phyloP scores from a whole-genome alignment of 2,329 filamentous ascomycete genomes.

The Lachnellula suecica region DNA sequence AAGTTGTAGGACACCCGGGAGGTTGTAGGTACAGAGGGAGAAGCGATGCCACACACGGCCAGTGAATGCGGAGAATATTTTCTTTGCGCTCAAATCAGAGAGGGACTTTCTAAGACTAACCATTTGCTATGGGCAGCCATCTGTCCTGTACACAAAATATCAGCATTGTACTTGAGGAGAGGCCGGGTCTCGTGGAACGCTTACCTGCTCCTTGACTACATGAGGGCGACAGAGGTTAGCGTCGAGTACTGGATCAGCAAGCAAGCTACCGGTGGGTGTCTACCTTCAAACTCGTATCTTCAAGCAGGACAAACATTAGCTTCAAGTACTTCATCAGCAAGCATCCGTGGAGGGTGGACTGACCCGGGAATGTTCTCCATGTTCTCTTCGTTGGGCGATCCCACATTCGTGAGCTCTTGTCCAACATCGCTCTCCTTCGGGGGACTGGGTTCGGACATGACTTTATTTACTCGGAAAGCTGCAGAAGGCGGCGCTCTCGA shows the following conservation, averaged over 20 bases:
- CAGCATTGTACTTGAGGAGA: no score
- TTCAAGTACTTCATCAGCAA: not conserved
- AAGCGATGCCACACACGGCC: conserved; percentile 48
- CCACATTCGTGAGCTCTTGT: not conserved
- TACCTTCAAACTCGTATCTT: not conserved
- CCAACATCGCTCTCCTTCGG: not conserved
- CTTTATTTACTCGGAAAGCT: not conserved
- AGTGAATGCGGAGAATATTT: conserved; percentile 28
- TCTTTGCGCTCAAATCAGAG: conserved; percentile 52
- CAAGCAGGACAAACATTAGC: not conserved
- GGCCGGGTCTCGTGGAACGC: not conserved
- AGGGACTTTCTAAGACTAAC: conserved; percentile 64
- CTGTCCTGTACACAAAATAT: conserved; percentile 92
- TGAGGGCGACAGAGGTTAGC: not conserved
- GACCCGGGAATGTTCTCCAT: not conserved
- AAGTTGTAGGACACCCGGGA: conserved; percentile 29
- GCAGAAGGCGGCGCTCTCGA: not conserved
- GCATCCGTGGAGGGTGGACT: not conserved
- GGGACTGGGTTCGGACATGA: not conserved
- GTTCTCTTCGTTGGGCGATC: not conserved
- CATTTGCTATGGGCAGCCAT: conserved; percentile 99
- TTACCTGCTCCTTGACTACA: not conserved
- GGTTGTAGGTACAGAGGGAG: conserved; percentile 44
- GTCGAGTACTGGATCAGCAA: not conserved
- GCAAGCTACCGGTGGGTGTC: not conserved